These are phyloP conservation scores for Iris pallida DNA, from an alignment of 116 monocot species.

Conservation along the genomic window DNA sequence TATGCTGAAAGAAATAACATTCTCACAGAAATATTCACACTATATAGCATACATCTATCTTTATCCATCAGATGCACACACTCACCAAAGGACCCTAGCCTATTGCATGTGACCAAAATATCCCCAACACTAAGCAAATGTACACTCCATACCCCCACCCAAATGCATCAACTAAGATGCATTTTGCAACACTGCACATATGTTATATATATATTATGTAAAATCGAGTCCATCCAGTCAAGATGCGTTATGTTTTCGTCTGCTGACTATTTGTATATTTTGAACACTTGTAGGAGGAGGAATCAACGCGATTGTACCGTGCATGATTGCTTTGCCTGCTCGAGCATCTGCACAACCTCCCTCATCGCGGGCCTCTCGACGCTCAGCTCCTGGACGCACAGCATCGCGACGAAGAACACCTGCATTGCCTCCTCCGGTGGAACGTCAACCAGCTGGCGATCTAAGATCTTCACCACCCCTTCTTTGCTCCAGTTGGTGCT, in stretches of 20 bases:
- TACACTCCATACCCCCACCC: too few relatives aligned
- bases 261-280: too few relatives aligned
- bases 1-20: too few relatives aligned
- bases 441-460: constrained; percentile 39
- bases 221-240: too few relatives aligned
- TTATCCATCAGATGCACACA: too few relatives aligned
- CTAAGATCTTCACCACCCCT: constrained; percentile 59
- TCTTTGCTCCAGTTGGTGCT: constrained; percentile 54
- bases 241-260: too few relatives aligned
- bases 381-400: constrained; percentile 80
- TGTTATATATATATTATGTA: too few relatives aligned
- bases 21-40: too few relatives aligned
- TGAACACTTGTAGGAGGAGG: neutral
- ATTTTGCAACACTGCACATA: neutral
- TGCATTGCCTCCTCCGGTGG: constrained; percentile 74
- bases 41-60: too few relatives aligned
- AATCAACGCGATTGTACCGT: constrained; percentile 8
- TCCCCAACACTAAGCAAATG: too few relatives aligned
- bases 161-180: neutral
- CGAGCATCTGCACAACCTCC: constrained; percentile 87
- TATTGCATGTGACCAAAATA: too few relatives aligned
- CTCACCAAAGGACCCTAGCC: too few relatives aligned
- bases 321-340: constrained; percentile 44
- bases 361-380: constrained; percentile 90
- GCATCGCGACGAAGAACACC: constrained; percentile 75